Base-by-base conservation (phyloP, 169 alveolate genomes). In the Plasmodium berghei region DNA sequence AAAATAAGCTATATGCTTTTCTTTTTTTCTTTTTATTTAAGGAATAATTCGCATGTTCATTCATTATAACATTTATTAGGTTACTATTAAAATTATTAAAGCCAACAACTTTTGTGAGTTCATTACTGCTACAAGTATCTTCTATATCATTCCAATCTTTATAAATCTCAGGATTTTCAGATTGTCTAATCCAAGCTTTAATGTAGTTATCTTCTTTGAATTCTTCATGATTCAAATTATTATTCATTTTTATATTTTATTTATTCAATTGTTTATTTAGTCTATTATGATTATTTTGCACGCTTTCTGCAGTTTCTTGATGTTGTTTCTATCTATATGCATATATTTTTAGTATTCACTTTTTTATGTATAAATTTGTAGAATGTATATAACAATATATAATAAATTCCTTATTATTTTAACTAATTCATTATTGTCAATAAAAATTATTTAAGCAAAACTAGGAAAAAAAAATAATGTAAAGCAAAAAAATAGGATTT, bases 1-100 rank as follows among this genome's bases (percentile, higher is more conserved):
- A 66, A 80, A 80, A 80, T 80, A 80, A 80, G 42, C 90, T 66
- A 45, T 80, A 80, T 9, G 90, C 90, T 67, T 80, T 80, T 24
- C 90, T 80, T 80, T 80, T 80, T 9, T 80, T 80, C 18, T 67
- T 66, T 55, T 66, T 54, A 10, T 56, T 42, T 22, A 59, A 16
- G 9, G 24, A 14, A 20, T 80, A 63, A 8, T 24, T 10, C 22
- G 80, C 55, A 67, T 54, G 72, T 34, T 80, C 90, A 5, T 59
- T 18, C 83, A 80, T 54, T 42, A 80, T 80, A 16, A 69, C 69
- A 46, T 80, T 80, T 80, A 80, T 80, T 66, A 80, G 66, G 34
- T 80, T 80, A 49, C 83, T 80, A 80, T 80, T 67, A 71, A 80
- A 52, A 52, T 80, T 67, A 71, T 67, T 80, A 46, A 80, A 80